These are phyloP conservation scores for Myxozyma kluyveri DNA, from an alignment of 805 yeast species.

Conservation along the genomic window DNA sequence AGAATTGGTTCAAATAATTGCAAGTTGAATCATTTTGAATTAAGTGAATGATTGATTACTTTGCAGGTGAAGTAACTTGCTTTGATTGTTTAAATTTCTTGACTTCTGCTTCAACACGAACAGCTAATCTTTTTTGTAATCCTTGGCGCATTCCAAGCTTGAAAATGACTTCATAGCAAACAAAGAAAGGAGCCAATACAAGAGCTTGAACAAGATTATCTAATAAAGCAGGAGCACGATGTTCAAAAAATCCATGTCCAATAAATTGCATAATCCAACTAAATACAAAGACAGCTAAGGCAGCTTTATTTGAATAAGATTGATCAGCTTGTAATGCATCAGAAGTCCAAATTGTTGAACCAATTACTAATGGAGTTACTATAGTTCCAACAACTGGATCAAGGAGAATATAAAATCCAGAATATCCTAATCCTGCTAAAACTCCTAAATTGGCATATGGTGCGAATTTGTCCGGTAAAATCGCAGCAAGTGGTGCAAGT, in stretches of 20 bases:
- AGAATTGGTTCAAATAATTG: too few species aligned
- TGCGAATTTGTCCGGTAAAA: conserved; percentile 9
- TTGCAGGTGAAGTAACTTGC: too few species aligned
- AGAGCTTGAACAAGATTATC: conserved; percentile 82
- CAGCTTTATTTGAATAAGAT: conserved; percentile 34
- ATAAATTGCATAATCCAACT: conserved; percentile 83
- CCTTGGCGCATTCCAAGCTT: conserved; percentile 58
- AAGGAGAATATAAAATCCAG: conserved; percentile 56
- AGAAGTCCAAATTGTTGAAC: conserved; percentile 33
- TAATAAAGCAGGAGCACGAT: conserved; percentile 78
- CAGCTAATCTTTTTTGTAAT: conserved; percentile 51
- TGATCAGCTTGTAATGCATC: conserved; percentile 34
- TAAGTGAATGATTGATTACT: too few species aligned
- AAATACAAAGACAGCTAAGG: conserved; percentile 47
- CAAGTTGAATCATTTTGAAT: too few species aligned
- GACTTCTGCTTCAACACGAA: conserved; percentile 40
- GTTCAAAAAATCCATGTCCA: conserved; percentile 83
- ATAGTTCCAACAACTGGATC: conserved; percentile 51
- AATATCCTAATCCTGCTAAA: conserved; percentile 48
- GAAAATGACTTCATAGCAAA: conserved; percentile 72
- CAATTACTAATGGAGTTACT: conserved; percentile 43
- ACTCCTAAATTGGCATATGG: conserved; percentile 48
- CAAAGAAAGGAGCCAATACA: conserved; percentile 88
- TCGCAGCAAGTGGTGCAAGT: conserved; percentile 31
- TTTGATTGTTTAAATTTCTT: conserved; percentile 32